A percentile compares a stretch with the other conserved stretches of the same genome.
Conservation (phyloP, 2,329 filamentous ascomycete genomes). For the Colletotrichum incanum region DNA sequence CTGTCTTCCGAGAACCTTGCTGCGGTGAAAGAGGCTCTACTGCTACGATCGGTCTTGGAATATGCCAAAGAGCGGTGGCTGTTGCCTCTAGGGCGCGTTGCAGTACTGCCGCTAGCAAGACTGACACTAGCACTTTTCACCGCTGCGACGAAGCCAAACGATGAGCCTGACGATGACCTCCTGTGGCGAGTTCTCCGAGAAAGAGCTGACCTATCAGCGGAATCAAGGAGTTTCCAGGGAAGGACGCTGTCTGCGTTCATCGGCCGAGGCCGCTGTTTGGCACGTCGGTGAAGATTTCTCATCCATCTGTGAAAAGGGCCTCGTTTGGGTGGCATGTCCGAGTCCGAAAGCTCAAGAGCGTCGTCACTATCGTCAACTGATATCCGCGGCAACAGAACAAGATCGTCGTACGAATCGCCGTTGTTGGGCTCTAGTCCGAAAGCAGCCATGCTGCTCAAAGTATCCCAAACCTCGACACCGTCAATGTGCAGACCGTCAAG, state of each 20-base stretch:
- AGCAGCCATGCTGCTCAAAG: conserved; percentile 59
- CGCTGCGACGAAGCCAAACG: conserved; percentile 84
- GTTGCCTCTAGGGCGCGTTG: conserved; percentile 71
- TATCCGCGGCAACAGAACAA: conserved; percentile 41
- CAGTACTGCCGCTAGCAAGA: conserved; percentile 79
- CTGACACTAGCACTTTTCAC: conserved; percentile 88
- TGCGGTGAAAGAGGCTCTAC: conserved; percentile 72
- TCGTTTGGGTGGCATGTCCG: conserved; percentile 32
- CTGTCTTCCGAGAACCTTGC: conserved; percentile 78
- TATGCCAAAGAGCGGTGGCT: conserved; percentile 66
- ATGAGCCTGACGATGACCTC: conserved; percentile 80
- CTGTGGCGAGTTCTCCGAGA: conserved; percentile 59
- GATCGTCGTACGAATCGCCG: conserved; percentile 37
- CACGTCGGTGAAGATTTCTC: conserved; percentile 75
- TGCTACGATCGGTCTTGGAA: conserved; percentile 75
- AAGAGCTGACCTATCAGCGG: conserved; percentile 46
- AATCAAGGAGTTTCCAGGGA: conserved; percentile 54
- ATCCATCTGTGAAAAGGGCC: conserved; percentile 82
- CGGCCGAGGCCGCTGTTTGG: conserved; percentile 56
- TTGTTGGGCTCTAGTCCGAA: conserved; percentile 56
- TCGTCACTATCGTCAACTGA: conserved; percentile 47
- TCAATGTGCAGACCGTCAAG: conserved; percentile 48
- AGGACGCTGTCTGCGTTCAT: conserved; percentile 48
- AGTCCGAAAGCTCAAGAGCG: conserved; percentile 20
- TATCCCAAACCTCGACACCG: conserved; percentile 54